Percentiles rank a stretch among this genome's conserved stretches.
Conservation (phyloP, 2,329 filamentous ascomycete species). For the Nigrospora osmanthi region DNA sequence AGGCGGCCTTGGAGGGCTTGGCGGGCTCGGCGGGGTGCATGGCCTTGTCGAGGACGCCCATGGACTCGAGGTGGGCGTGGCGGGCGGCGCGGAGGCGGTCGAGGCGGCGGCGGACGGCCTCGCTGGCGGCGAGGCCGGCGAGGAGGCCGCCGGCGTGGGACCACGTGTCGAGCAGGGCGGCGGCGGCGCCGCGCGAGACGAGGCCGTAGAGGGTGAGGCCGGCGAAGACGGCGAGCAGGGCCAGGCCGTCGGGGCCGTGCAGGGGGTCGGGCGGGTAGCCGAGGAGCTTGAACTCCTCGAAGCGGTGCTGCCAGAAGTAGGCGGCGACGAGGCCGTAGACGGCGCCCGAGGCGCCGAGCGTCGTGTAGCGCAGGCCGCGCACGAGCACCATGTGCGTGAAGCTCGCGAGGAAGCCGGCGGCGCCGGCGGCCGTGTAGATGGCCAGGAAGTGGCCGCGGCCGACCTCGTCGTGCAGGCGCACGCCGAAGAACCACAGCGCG, state of each 20-base stretch:
- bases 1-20: too few relatives aligned
- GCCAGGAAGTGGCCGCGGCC: constrained; percentile 62
- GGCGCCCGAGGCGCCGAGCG: constrained; percentile 60
- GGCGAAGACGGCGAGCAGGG: constrained; percentile 42
- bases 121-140: constrained; percentile 34
- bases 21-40: background rate
- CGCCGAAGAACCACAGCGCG: constrained; percentile 58
- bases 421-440: constrained; percentile 54
- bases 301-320: constrained; percentile 52
- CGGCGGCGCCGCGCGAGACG: constrained; percentile 31
- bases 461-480: constrained; percentile 60
- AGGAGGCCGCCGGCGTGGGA: constrained; percentile 46
- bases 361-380: constrained; percentile 37
- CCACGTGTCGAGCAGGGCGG: constrained; percentile 38
- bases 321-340: constrained; percentile 53
- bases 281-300: constrained; percentile 49
- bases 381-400: constrained; percentile 41
- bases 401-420: constrained; percentile 50
- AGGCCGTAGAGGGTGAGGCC: constrained; percentile 41
- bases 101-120: constrained; percentile 23
- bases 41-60: constrained; percentile 10
- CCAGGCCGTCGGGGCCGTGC: constrained; percentile 44
- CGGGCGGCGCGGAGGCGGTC: constrained; percentile 14
- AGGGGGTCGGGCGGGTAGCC: constrained; percentile 47
- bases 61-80: constrained; percentile 15